Base-by-base conservation (phyloP, 805 yeast species). In the Spathaspora arborariae region DNA sequence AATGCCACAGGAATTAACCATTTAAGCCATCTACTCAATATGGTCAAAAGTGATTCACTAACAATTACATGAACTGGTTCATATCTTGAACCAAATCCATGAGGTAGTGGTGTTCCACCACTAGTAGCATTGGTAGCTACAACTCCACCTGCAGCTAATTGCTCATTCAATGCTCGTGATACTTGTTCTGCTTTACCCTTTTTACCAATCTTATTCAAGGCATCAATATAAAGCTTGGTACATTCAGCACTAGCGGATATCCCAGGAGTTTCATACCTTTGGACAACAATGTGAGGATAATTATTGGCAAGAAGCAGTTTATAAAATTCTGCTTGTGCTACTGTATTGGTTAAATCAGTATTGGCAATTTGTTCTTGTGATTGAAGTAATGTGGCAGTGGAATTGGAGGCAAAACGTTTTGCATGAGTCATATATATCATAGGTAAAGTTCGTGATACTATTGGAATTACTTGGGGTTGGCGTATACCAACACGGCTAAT, bases 261-360 rank as follows among this genome's bases (percentile, higher is more conserved):
- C n/a, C 96, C 96, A 0, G 94, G 86, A 7, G 95, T 86, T 64
- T 95, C 98, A 63, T 80, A 95, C 49, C 99, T 79, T 47, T 94
- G 85, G n/a, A 92, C 89, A 5, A 94, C 96, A 45, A 92, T 84
- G 57, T 90, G 96, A n/a, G 99, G 98, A 62, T 89, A 94, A 67
- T 88, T 87, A 46, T 92, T 78, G 48, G 79, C 79, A 52, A 94
- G 65, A 41, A 94, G 72, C 11, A 81, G 75, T 51, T 79, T 78
- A 70, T 94, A 94, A 58, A 94, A 92, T 46, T 80, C 84, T 1
- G 95, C 91, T 68, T 94, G 99, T 5, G 79, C 72, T 3, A 62
- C 68, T 1, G 97, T 78, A 63, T 88, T 85, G 41, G 73, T 65
- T 40, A 88, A 65, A 47, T 86, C 84, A 50, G 77, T 70, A 66